These are phyloP conservation scores for Peterozyma xylosa DNA, from an alignment of 805 yeast species.

Conservation along the genomic window DNA sequence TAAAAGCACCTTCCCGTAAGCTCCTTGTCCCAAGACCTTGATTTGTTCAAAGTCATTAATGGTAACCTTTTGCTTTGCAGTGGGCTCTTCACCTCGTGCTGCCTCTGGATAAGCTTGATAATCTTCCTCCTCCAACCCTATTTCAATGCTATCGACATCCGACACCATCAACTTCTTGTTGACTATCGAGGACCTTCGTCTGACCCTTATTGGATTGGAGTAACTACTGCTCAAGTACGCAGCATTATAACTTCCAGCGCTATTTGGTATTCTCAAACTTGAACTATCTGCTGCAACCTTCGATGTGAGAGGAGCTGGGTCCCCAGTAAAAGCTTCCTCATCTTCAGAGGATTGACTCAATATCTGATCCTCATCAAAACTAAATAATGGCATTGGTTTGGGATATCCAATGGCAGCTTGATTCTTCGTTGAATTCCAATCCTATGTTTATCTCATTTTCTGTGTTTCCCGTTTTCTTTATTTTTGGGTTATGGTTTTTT, in stretches of 20 bases:
- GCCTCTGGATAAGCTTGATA: not conserved
- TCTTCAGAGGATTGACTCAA: too few species aligned
- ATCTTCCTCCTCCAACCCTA: constrained; percentile 1
- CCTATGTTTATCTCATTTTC: too few species aligned
- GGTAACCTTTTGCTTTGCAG: constrained; percentile 10
- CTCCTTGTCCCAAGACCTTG: constrained; percentile 78
- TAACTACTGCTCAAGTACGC: not conserved
- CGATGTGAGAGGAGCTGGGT: too few species aligned
- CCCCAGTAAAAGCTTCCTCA: too few species aligned
- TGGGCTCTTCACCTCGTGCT: not conserved
- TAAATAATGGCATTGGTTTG: too few species aligned
- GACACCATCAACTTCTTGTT: not conserved
- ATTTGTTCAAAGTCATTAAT: constrained; percentile 64
- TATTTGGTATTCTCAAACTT: too few species aligned
- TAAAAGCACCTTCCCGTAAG: constrained; percentile 79
- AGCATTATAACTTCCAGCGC: not conserved
- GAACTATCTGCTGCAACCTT: too few species aligned
- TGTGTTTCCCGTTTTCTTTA: too few species aligned
- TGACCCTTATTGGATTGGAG: constrained; percentile 1
- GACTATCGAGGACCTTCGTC: constrained; percentile 6
- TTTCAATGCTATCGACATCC: constrained; percentile 3
- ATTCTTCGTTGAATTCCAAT: too few species aligned
- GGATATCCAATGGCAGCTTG: too few species aligned
- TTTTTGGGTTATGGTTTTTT: too few species aligned
- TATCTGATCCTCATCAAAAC: too few species aligned